phyloP scores from a whole-genome alignment of 1,284 basidiomycete genomes.

The Marasmius tenuissimus region DNA sequence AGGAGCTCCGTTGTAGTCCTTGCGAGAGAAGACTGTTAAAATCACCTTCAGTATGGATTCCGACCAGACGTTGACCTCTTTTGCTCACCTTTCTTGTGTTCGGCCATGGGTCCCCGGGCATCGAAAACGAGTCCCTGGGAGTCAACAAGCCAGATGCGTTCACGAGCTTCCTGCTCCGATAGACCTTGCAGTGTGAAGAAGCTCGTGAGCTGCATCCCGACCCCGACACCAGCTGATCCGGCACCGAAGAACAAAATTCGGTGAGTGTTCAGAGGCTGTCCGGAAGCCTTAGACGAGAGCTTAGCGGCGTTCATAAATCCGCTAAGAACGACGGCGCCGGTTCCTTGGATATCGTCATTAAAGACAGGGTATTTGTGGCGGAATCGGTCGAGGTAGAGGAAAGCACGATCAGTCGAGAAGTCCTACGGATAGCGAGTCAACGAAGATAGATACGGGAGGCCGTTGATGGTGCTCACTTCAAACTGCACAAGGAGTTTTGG shows the following conservation, averaged over 20 bases:
- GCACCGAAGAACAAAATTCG: conserved; percentile 91
- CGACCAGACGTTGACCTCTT: conserved; percentile 1
- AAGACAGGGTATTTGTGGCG: conserved; percentile 60
- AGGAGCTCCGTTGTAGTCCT: conserved; percentile 76
- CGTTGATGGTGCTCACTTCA: conserved; percentile 50
- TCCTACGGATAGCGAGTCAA: conserved; percentile 44
- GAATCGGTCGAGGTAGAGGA: conserved; percentile 69
- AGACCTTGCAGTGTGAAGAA: conserved; percentile 85
- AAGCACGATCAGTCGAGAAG: conserved; percentile 87
- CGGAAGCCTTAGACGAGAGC: conserved; percentile 72
- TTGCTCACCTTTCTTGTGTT: conserved; percentile 77
- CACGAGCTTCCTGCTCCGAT: conserved; percentile 75
- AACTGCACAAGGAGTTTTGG: conserved; percentile 91
- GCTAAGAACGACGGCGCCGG: conserved; percentile 88
- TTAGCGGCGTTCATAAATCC: conserved; percentile 90
- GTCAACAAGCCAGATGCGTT: conserved; percentile 83
- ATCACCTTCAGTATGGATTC: neutral
- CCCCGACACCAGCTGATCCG: conserved; percentile 87
- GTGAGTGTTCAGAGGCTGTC: conserved; percentile 70
- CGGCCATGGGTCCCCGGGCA: conserved; percentile 69
- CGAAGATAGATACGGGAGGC: conserved; percentile 9
- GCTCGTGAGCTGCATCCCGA: conserved; percentile 85
- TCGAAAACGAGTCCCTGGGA: conserved; percentile 84
- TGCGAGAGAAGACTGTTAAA: conserved; percentile 72
- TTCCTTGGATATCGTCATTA: conserved; percentile 92